Percentiles rank a stretch among this genome's conserved stretches.
Conservation (phyloP, 140 eudicot genomes). For the Ambrosia hybrid region DNA sequence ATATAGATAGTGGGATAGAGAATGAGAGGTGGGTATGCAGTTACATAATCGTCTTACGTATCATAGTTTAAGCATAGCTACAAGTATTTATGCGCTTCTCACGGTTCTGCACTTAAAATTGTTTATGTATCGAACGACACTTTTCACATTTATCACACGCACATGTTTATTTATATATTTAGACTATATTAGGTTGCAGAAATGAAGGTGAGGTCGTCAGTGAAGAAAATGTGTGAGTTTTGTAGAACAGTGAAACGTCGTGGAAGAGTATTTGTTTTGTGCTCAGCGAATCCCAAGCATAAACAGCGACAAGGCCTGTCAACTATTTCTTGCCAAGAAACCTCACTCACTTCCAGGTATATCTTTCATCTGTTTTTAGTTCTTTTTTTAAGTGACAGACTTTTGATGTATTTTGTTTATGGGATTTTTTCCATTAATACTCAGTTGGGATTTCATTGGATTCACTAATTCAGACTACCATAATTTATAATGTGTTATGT, state of each 20-base stretch:
- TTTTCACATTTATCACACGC: too few species aligned
- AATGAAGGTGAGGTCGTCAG: constrained; percentile 96
- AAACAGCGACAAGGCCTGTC: constrained; percentile 93
- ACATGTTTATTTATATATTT: not conserved
- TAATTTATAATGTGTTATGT: not conserved
- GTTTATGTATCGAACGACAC: too few species aligned
- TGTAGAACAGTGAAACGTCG: constrained; percentile 87
- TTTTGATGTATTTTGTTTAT: constrained; percentile 1
- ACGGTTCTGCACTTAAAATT: too few species aligned
- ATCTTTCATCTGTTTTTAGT: not conserved
- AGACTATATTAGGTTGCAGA: constrained; percentile 20
- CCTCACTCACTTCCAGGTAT: constrained; percentile 52
- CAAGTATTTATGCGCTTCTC: too few species aligned
- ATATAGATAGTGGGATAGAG: too few species aligned
- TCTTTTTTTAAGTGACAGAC: not conserved
- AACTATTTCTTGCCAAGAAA: constrained; percentile 59
- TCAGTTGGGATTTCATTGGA: not conserved
- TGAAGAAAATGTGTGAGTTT: constrained; percentile 93
- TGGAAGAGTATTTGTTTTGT: constrained; percentile 79
- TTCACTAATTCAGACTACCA: not conserved
- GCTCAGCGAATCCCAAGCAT: constrained; percentile 92
- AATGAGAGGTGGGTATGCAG: too few species aligned
- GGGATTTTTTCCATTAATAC: not conserved
- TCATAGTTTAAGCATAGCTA: too few species aligned
- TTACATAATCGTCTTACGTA: too few species aligned